Evolutionary conservation across 371 early-diverging fungal genomes (phyloP).

Genomic region (Mucor saturninus): DNA sequence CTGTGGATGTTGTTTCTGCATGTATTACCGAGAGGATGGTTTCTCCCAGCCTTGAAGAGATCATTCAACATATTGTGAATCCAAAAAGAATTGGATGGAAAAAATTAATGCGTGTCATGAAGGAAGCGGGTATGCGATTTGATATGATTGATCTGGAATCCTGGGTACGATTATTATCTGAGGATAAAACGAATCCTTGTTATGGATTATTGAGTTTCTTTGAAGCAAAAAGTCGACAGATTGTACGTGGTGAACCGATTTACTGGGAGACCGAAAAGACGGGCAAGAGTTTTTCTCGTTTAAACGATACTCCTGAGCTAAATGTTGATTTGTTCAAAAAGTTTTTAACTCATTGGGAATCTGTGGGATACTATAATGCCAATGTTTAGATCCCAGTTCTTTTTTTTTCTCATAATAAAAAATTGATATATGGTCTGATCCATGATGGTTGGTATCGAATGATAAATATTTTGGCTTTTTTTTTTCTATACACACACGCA

Average conservation of each 20-base stretch:
- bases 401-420: no score
- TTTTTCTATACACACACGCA: no score
- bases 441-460: no score
- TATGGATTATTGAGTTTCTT: conserved; percentile 38
- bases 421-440: no score
- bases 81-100: conserved; percentile 29
- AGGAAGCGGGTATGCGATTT: conserved; percentile 31
- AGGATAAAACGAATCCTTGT: conserved; percentile 36
- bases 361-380: no score
- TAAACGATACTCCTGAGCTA: background rate
- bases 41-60: background rate
- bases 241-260: background rate
- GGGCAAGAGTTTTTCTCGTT: background rate
- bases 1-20: conserved; percentile 38
- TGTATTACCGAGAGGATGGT: conserved; percentile 42
- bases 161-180: conserved; percentile 30
- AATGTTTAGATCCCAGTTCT: no score
- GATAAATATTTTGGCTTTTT: no score
- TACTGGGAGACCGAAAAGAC: background rate
- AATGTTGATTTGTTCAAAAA: background rate
- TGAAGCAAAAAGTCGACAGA: background rate
- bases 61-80: conserved; percentile 39
- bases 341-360: background rate
- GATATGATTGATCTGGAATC: conserved; percentile 21
- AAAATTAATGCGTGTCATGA: conserved; percentile 23